These are phyloP conservation scores for Pedinophyceae sp. DNA, from an alignment of 139 green algal genomes.

Conservation along the genomic window DNA sequence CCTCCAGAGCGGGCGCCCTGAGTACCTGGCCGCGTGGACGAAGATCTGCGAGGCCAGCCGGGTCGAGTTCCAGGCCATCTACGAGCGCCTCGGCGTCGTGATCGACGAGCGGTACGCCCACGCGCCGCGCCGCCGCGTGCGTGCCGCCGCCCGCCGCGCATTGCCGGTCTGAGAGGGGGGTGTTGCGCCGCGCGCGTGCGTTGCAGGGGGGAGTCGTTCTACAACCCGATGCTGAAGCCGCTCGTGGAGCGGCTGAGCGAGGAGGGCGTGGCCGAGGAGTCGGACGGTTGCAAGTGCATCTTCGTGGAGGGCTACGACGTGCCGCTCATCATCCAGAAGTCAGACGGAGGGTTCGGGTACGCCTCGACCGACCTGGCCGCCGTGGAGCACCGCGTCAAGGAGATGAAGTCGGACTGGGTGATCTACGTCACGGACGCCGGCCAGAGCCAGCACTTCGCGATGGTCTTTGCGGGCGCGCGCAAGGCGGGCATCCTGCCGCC, in stretches of 20 bases:
- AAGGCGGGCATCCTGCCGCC: not conserved
- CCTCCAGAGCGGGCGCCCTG: slow-evolving; percentile 31
- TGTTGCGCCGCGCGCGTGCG: no score
- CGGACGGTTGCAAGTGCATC: slow-evolving; percentile 6
- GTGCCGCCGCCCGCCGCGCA: no score
- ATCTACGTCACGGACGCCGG: slow-evolving; percentile 94
- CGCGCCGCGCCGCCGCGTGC: no score
- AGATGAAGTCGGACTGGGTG: slow-evolving; percentile 90
- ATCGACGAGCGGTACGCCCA: slow-evolving; percentile 75
- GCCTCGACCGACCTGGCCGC: slow-evolving; percentile 86
- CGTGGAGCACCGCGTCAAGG: slow-evolving; percentile 58
- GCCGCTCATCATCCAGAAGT: slow-evolving; percentile 91
- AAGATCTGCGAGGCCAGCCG: slow-evolving; percentile 80
- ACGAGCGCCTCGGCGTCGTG: slow-evolving; percentile 60
- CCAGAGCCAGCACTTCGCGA: slow-evolving; percentile 78
- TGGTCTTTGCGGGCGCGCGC: slow-evolving; percentile 49
- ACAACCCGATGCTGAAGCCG: slow-evolving; percentile 78
- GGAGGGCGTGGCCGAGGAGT: slow-evolving; percentile 36
- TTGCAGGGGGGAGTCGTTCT: slow-evolving; percentile 92
- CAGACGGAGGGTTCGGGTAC: slow-evolving; percentile 90
- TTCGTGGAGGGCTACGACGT: slow-evolving; percentile 28
- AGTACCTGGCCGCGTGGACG: slow-evolving; percentile 57
- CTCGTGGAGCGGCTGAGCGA: slow-evolving; percentile 60
- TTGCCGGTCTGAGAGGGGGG: no score
- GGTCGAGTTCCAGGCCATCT: slow-evolving; percentile 77